A percentile compares a stretch with the other conserved stretches of the same genome.
Evolutionary conservation across 441 rosid genomes (phyloP).

Genomic region (Arabidopsis lyrata): DNA sequence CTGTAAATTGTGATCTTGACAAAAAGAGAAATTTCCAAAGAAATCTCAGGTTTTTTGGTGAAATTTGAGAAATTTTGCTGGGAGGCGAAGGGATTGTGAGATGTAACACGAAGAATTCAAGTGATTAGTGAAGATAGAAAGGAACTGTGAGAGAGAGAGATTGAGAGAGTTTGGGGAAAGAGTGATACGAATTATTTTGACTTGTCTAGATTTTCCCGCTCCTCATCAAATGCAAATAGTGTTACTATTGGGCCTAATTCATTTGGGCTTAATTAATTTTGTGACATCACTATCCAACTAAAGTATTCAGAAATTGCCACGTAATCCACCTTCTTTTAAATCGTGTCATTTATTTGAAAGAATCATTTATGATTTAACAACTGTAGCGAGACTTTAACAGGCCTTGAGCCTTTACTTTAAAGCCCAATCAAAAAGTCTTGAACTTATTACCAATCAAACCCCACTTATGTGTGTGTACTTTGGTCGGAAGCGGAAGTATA

Average conservation of each 20-base stretch:
- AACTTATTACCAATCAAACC: not conserved
- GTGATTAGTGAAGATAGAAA: constrained; percentile 9
- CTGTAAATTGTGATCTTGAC: not conserved
- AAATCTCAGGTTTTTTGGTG: not conserved
- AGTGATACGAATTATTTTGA: constrained; percentile 31
- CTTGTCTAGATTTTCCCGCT: constrained; percentile 42
- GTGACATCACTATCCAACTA: not conserved
- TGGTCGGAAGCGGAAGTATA: not conserved
- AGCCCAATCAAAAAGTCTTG: constrained; percentile 29
- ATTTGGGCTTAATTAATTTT: not conserved
- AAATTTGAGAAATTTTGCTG: not conserved
- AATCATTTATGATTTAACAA: not conserved
- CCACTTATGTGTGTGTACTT: not conserved
- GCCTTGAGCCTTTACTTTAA: constrained; percentile 25
- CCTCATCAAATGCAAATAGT: constrained; percentile 13
- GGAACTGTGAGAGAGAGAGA: constrained; percentile 14
- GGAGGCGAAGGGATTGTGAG: not conserved
- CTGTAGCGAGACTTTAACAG: not conserved
- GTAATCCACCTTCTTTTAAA: not conserved
- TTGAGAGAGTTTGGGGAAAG: not conserved
- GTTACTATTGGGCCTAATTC: constrained; percentile 20
- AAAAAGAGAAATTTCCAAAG: not conserved
- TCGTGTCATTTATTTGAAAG: constrained; percentile 3
- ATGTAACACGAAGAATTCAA: constrained; percentile 11
- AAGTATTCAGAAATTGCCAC: constrained; percentile 22